Evolutionary conservation across 176 grass and related monocot species (phyloP), one percentile per base, ranked within the genome.

Genomic region (Neostapfia colusana): DNA sequence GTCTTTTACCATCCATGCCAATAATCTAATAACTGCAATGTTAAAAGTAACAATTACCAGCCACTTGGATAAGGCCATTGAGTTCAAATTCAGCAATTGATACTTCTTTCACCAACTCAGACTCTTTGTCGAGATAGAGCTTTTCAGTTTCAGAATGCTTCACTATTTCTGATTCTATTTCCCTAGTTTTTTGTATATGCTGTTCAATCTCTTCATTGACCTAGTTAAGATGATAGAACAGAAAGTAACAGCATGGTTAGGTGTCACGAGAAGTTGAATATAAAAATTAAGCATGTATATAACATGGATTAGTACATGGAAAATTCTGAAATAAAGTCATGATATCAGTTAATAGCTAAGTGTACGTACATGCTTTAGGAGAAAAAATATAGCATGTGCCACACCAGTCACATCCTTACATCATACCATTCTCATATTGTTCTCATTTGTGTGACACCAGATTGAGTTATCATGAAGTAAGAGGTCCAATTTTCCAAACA

Each of bases 191-290:
- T 67, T 93, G 81, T 61, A 97, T 93, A 83, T 81, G 91, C 13
- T 86, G 71, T 31, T 97, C 83, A 60, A 93, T 93, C 71, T 93
- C 90, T 88, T 87, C 86, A 87, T 97, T 97, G 49, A 93, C 90
- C 88, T 96, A 83, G 46, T 26, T 79, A 46, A 63, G 34, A 38
- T n/a, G 51, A 74, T 72, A 77, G 75, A 17, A 39, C 18, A 12
- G 78, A 64, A 16, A 63, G 39, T 14, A 34, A 48, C 17, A 77
- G 8, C 13, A 64, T 50, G 28, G n/a, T 58, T 65, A 70, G n/a
- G 36, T 12, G 6, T 46, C 44, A 34, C 60, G 53, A 77, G 40
- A 77, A 80, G 9, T 77, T 13, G 14, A 83, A 67, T 39, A 69
- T 53, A 3, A 66, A 63, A 69, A 39, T 70, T 60, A 63, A 38